Evolutionary conservation across 2,329 filamentous ascomycete species (phyloP).

Genomic region (Monosporascus sp.): DNA sequence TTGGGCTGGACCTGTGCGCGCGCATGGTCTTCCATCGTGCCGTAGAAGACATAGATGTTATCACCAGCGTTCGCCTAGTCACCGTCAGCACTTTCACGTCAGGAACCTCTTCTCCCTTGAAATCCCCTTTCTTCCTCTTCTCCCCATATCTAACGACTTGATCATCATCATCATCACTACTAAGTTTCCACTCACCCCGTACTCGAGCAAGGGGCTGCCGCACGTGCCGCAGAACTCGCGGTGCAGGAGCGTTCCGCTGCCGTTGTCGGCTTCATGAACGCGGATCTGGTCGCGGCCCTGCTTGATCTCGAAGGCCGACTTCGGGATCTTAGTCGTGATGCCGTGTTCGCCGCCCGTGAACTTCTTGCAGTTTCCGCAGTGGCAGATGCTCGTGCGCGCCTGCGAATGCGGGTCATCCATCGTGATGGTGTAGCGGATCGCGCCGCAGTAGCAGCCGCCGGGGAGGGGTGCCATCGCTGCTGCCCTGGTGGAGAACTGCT

Average conservation of each 20-base stretch:
- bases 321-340: slow-evolving; percentile 45
- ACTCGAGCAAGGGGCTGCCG: slow-evolving; percentile 46
- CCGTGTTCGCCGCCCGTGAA: slow-evolving; percentile 47
- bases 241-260: slow-evolving; percentile 38
- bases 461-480: slow-evolving; percentile 18
- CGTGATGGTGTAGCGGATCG: slow-evolving; percentile 39
- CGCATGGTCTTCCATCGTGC: slow-evolving; percentile 23
- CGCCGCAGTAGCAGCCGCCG: slow-evolving; percentile 40
- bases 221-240: slow-evolving; percentile 49
- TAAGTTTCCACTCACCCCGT: slow-evolving; percentile 33
- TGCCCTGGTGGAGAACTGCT: background rate
- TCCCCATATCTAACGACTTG: no score
- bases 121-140: background rate
- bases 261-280: slow-evolving; percentile 44
- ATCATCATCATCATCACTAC: background rate
- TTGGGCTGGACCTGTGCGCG: slow-evolving; percentile 22
- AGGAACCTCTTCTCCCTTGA: background rate
- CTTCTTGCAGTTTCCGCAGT: slow-evolving; percentile 50
- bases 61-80: slow-evolving; percentile 20
- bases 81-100: background rate
- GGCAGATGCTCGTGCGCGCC: slow-evolving; percentile 46
- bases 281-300: slow-evolving; percentile 29
- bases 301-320: slow-evolving; percentile 35
- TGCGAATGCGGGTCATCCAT: slow-evolving; percentile 36
- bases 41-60: slow-evolving; percentile 25